Evolutionary conservation across 2,329 filamentous ascomycete species (phyloP).

Genomic region (Cladobotryum protrusum): DNA sequence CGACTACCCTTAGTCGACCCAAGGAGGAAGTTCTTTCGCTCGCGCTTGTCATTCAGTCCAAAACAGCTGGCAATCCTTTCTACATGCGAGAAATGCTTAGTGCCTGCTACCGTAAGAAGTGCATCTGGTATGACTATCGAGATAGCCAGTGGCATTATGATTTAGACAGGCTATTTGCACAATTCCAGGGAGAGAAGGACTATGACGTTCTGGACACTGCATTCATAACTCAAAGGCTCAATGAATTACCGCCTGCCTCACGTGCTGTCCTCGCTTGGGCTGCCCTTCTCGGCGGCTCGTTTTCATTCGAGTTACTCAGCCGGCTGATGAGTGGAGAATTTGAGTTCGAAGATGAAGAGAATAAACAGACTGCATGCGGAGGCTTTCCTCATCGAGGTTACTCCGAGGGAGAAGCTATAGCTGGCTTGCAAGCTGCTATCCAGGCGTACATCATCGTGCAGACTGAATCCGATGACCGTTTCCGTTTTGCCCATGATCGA

Average conservation of each 20-base stretch:
- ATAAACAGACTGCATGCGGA: slow-evolving; percentile 1
- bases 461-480: slow-evolving; percentile 78
- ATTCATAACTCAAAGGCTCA: slow-evolving; percentile 72
- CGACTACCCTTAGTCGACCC: slow-evolving; percentile 69
- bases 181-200: slow-evolving; percentile 73
- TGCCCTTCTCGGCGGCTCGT: slow-evolving; percentile 71
- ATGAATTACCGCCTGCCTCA: slow-evolving; percentile 68
- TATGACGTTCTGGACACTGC: slow-evolving; percentile 75
- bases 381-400: slow-evolving; percentile 27
- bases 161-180: slow-evolving; percentile 76
- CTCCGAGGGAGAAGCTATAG: slow-evolving; percentile 62
- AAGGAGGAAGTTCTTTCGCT: slow-evolving; percentile 69
- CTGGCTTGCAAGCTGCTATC: slow-evolving; percentile 75
- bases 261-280: slow-evolving; percentile 81
- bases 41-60: slow-evolving; percentile 80
- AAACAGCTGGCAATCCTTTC: slow-evolving; percentile 82
- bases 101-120: slow-evolving; percentile 77
- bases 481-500: slow-evolving; percentile 82
- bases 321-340: slow-evolving; percentile 71
- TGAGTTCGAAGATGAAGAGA: slow-evolving; percentile 46
- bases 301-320: slow-evolving; percentile 77
- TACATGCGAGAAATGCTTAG: slow-evolving; percentile 89
- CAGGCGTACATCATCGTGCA: slow-evolving; percentile 75
- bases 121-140: slow-evolving; percentile 86
- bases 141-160: slow-evolving; percentile 79